These are phyloP conservation scores for Blastomyces gilchristii DNA, from an alignment of 2,329 filamentous ascomycete species.

Conservation along the genomic window DNA sequence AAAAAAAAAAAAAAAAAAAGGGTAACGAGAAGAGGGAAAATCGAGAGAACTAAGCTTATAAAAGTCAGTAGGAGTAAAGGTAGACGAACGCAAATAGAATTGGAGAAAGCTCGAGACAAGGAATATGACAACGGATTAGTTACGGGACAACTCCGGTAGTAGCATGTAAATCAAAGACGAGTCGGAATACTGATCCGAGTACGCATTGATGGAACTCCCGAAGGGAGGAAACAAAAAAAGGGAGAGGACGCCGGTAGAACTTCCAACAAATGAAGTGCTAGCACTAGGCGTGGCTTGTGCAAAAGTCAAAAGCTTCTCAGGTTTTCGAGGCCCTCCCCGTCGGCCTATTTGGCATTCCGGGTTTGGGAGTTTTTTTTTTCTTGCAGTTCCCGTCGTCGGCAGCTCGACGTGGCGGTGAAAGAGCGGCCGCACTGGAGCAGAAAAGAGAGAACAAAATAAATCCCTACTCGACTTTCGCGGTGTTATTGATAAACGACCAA, in stretches of 20 bases:
- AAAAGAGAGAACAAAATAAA: background rate
- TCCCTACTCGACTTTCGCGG: background rate
- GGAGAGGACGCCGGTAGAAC: background rate
- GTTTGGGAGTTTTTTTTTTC: background rate
- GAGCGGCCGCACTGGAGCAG: background rate
- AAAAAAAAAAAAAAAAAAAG: background rate
- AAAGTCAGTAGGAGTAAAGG: background rate
- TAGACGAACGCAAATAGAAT: background rate
- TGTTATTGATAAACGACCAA: background rate
- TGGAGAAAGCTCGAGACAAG: background rate
- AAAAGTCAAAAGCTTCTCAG: background rate
- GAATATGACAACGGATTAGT: background rate
- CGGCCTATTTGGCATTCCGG: background rate
- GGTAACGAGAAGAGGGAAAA: background rate
- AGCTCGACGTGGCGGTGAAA: conserved; percentile 3
- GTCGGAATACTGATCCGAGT: background rate
- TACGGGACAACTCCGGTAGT: background rate
- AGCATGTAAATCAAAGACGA: background rate
- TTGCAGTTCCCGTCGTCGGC: background rate
- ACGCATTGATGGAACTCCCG: background rate
- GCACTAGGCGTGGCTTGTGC: background rate
- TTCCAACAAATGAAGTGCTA: background rate
- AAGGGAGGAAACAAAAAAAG: background rate
- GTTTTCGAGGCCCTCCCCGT: background rate
- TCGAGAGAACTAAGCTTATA: background rate